Evolutionary conservation across 768 basidiomycete genomes (phyloP), one percentile per base, ranked within the genome.

Genomic region (Tulasnella sp.): DNA sequence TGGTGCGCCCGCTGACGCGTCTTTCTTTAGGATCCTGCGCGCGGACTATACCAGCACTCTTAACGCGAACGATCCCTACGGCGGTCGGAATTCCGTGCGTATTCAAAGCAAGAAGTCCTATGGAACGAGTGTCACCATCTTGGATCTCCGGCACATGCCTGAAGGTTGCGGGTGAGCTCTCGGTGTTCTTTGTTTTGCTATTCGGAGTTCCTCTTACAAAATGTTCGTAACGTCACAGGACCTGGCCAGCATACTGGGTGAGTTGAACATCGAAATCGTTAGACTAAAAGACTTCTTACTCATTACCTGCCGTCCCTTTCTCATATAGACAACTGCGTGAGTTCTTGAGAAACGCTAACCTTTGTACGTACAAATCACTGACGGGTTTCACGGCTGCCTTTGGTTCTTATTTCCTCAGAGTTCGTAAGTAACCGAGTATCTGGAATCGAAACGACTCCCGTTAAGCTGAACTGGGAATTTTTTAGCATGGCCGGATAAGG

Each of bases 131-230:
- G 91, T 91, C 75, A 88, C 88, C 50, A 87, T 92, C 48, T 87
- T 90, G 82, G 88, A 91, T 83, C 82, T 91, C 75, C 84, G 87
- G 24, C 91, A 92, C 83, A 92, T 92, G 90, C 91, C 91, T 20
- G 86, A 90, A 82, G 91, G 91, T 8, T 75, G 77, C 58, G 41
- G 18, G 78, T 81, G 60, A 74, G 79, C 76, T 76, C 18, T 42
- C 16, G 14, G 69, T 4, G 74, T 41, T 37, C 24, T 28, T 11
- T 31, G 73, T 37, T 44, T 54, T 6, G 64, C 9, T 20, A n/a
- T 14, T 31, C 48, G 1, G 18, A 46, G 18, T 34, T 58, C n/a
- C 40, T 80, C 42, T 76, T 60, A 22, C 46, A 72, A 37, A 69
- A 78, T 73, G 24, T 73, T 42, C 37, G 37, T 22, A 34, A 37